Conservation (phyloP, 495 filamentous ascomycete genomes). For the Lasiosphaeria hispida region DNA sequence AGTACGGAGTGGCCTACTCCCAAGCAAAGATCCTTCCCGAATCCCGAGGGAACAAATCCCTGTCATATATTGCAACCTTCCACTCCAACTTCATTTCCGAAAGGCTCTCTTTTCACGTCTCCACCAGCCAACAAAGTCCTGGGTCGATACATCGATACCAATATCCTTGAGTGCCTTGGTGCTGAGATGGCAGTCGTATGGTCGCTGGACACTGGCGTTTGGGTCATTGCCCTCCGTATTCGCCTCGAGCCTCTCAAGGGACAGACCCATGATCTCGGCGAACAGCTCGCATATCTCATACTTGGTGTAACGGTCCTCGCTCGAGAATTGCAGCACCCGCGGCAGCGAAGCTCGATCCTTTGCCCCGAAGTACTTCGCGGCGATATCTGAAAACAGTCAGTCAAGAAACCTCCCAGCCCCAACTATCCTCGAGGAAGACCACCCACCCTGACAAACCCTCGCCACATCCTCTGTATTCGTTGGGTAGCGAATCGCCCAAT, state of each 20-base stretch:
- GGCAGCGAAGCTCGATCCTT: slow-evolving; percentile 54
- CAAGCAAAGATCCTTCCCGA: background rate
- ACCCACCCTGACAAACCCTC: slow-evolving; percentile 62
- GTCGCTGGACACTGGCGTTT: slow-evolving; percentile 69
- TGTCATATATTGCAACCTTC: too few relatives aligned
- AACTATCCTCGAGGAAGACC: background rate
- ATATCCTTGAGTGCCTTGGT: slow-evolving; percentile 71
- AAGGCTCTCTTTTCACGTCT: slow-evolving; percentile 50
- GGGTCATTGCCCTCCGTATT: slow-evolving; percentile 77
- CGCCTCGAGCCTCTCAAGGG: slow-evolving; percentile 65
- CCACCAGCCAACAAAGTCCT: slow-evolving; percentile 86
- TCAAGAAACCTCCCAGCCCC: background rate
- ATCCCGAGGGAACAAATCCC: background rate
- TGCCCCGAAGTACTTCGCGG: slow-evolving; percentile 60
- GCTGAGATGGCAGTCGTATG: slow-evolving; percentile 87
- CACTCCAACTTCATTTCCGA: slow-evolving; percentile 29
- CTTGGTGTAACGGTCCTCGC: slow-evolving; percentile 85
- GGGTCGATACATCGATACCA: slow-evolving; percentile 71
- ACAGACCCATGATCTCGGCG: slow-evolving; percentile 75
- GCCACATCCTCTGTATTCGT: slow-evolving; percentile 85
- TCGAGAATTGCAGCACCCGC: slow-evolving; percentile 78
- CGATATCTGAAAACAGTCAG: slow-evolving; percentile 47
- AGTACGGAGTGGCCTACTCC: too few relatives aligned
- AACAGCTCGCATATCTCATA: slow-evolving; percentile 84
- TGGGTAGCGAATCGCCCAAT: slow-evolving; percentile 83